Percentiles rank a stretch among this genome's conserved stretches.
Evolutionary conservation across 2,329 filamentous ascomycete genomes (phyloP).

Genomic region (Myriosclerotinia duriaeana): DNA sequence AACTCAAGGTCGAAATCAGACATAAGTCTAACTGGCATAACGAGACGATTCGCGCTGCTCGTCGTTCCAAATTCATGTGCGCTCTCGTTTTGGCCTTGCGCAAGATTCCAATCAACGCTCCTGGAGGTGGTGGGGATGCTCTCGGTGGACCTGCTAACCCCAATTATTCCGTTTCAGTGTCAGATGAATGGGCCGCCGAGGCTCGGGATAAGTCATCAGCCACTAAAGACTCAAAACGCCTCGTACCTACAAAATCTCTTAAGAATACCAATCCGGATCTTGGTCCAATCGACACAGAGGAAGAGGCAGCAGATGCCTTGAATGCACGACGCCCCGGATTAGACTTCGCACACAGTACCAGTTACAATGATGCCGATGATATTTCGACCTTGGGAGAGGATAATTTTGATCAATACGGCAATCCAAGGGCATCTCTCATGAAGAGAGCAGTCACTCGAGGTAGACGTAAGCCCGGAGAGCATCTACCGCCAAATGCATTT

Average conservation of each 20-base stretch:
- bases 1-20: conserved; percentile 77
- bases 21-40: conserved; percentile 95
- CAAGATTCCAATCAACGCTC: conserved; percentile 80
- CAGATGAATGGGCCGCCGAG: conserved; percentile 63
- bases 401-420: conserved; percentile 31
- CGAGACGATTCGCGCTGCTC: conserved; percentile 74
- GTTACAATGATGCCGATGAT: conserved; percentile 38
- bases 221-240: conserved; percentile 62
- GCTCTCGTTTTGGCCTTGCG: conserved; percentile 82
- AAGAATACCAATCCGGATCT: conserved; percentile 25
- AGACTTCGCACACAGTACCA: conserved; percentile 34
- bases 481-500: conserved; percentile 24
- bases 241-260: conserved; percentile 53
- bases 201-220: conserved; percentile 60
- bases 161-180: conserved; percentile 74
- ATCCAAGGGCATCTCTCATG: conserved; percentile 33
- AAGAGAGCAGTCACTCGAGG: conserved; percentile 38
- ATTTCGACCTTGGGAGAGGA: conserved; percentile 22
- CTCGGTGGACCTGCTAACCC: conserved; percentile 72
- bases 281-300: conserved; percentile 39
- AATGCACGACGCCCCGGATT: conserved; percentile 32
- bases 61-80: conserved; percentile 95
- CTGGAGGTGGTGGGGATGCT: conserved; percentile 67
- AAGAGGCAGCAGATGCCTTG: conserved; percentile 46
- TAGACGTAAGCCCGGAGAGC: conserved; percentile 35